Evolutionary conservation across 2,329 filamentous ascomycete genomes (phyloP).

Genomic region (Penicillium concentricum): DNA sequence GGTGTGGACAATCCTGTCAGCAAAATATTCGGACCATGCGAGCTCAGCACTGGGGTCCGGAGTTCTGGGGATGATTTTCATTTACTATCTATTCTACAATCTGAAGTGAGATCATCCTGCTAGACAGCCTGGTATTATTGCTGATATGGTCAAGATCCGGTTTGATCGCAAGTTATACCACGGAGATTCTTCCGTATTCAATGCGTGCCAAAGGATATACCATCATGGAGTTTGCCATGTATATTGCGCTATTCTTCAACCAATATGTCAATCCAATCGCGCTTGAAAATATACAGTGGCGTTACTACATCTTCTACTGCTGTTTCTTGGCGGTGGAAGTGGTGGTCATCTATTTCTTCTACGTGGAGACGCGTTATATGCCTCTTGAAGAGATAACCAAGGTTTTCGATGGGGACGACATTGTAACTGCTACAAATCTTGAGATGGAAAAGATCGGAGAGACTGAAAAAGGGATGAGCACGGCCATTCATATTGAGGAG

Average conservation of each 20-base stretch:
- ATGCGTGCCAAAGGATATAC: conserved; percentile 51
- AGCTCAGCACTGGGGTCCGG: conserved; percentile 35
- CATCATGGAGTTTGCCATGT: conserved; percentile 36
- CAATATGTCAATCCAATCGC: conserved; percentile 37
- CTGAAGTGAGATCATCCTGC: background rate
- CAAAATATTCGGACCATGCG: conserved; percentile 32
- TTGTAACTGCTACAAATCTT: background rate
- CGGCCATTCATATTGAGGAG: background rate
- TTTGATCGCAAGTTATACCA: conserved; percentile 42
- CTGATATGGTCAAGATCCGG: conserved; percentile 11
- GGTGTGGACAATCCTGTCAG: conserved; percentile 44
- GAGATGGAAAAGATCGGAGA: background rate
- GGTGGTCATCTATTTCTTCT: conserved; percentile 37
- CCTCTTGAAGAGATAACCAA: conserved; percentile 40
- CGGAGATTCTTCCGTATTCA: conserved; percentile 51
- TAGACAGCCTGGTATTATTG: background rate
- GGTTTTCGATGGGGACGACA: conserved; percentile 27
- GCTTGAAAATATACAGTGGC: conserved; percentile 33
- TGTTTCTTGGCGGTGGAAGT: conserved; percentile 34
- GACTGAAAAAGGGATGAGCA: background rate
- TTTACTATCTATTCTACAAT: conserved; percentile 45
- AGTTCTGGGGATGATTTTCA: conserved; percentile 45
- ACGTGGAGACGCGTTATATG: conserved; percentile 34
- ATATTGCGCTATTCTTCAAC: conserved; percentile 37
- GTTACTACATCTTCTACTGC: conserved; percentile 42